Evolutionary conservation across 768 basidiomycete genomes (phyloP), one percentile per base, ranked within the genome.

Genomic region (Trametes maxima): DNA sequence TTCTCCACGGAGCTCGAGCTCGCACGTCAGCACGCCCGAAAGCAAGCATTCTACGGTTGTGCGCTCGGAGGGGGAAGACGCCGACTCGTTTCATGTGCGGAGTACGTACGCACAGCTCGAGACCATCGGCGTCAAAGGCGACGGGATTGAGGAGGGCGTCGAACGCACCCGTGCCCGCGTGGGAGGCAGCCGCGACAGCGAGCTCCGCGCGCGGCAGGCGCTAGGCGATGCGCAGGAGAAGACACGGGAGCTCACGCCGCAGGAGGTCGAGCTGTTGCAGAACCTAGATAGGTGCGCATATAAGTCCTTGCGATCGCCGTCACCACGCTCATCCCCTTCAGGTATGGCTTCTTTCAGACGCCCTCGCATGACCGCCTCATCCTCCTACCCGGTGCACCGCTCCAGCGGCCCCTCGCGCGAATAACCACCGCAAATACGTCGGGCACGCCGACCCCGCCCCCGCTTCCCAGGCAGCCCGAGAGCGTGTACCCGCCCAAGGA

Each of bases 101-200:
- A 88, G 82, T 61, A 93, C 92, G 0, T 95, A 98, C 71, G 96
- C 95, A 0, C 84, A 91, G 64, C 81, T 98, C n/a, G 94, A 98
- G 50, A 77, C 83, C 11, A 83, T 83, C 44, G 96, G 96, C n/a
- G 95, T 98, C 39, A 90, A 86, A 70, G 95, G 95, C 2, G 96
- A 98, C 70, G 96, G 96, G 0, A 93, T 87, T 74, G 91, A 94
- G 67, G 94, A 96, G 66, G 96, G 96, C 39, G 82, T 96, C 7
- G 96, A 98, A 75, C 86, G 94, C 39, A 98, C 95, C 25, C 83
- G 96, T 61, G 90, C 92, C 22, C 79, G 89, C 67, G 72, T 86
- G 64, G 80, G 82, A 53, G 69, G 69, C 19, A 85, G 78, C 67
- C 77, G 82, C 67, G 78, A 79, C 13, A 89, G 83, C 64, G 88